Base-by-base conservation (phyloP, 2,329 filamentous ascomycete genomes). In the Arthrobotrys megalospora region DNA sequence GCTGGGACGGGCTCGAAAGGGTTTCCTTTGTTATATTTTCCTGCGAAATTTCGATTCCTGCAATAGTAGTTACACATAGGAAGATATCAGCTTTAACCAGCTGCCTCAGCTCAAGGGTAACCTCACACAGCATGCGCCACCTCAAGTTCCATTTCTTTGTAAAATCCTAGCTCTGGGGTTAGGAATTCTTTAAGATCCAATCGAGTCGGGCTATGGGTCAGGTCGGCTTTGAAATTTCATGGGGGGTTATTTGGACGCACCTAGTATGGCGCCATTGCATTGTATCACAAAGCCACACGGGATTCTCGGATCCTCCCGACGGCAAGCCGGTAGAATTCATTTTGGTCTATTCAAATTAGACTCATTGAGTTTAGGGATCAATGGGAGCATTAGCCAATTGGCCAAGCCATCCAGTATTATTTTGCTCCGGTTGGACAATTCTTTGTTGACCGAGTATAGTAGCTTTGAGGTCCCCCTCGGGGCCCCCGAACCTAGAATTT, bases 261-360 rank as follows among this genome's bases (percentile, higher is more conserved):
- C 32, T 21, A 14, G 34, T 2, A 58, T 58, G 32, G 14, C 32
- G 52, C 32, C n/a, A 58, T 21, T 58, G 55, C n/a, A 58, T 12
- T 58, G 55, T 60, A 32, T 11, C 14, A 60, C 55, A 60, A 43
- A 28, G 55, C 55, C 36, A 60, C 34, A 43, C 34, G 55, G 36
- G 55, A 28, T 11, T 12, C 16, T 11, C 12, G 19, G 36, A n/a
- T 28, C 55, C 19, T 43, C n/a, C 12, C 12, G 8, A 28, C 55
- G 11, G 55, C 14, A 43, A 16, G n/a, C 14, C n/a, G 53, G 12
- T 28, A 36, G 32, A n/a, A 28, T 28, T 28, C 24, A 28, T 38
- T 21, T 14, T 58, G 50, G 14, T 19, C 48, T 32, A 32, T 6
- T 52, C 21, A 11, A n/a, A 16, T 7, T 7, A 7, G 45, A 1